Percentiles rank a stretch among this genome's conserved stretches.
These are phyloP conservation scores for Tolypocladium cylindrosporum DNA, from an alignment of 2,329 filamentous ascomycete genomes.

Conservation along the genomic window DNA sequence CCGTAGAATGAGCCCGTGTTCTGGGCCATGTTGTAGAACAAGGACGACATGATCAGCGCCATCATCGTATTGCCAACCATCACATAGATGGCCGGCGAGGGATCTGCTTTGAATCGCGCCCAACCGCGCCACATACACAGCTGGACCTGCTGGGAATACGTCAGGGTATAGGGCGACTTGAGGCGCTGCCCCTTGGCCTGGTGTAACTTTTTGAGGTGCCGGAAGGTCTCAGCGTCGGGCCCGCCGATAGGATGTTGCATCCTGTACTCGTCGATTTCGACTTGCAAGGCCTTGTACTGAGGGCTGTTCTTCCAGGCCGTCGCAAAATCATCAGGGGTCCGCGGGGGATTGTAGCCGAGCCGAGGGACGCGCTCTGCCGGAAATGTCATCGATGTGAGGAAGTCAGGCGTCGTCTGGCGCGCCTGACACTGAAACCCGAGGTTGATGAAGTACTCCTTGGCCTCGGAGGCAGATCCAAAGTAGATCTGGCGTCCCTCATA, in stretches of 20 bases:
- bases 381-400: conserved; percentile 43
- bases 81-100: conserved; percentile 7
- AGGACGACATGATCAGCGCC: conserved; percentile 38
- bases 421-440: conserved; percentile 45
- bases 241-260: background rate
- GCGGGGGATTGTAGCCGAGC: conserved; percentile 23
- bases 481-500: conserved; percentile 60
- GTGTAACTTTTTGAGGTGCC: background rate
- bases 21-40: conserved; percentile 36
- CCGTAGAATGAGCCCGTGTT: conserved; percentile 33
- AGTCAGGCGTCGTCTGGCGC: conserved; percentile 52
- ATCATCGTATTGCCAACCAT: conserved; percentile 30
- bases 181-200: background rate
- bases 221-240: background rate
- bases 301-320: conserved; percentile 20
- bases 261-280: conserved; percentile 19
- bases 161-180: background rate
- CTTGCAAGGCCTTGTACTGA: conserved; percentile 10
- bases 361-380: conserved; percentile 20
- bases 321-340: conserved; percentile 28
- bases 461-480: conserved; percentile 48
- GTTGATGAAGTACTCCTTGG: conserved; percentile 50
- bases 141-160: background rate
- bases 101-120: background rate
- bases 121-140: background rate